These are phyloP conservation scores for Mycena amicta DNA, from an alignment of 768 basidiomycete species.

Conservation along the genomic window DNA sequence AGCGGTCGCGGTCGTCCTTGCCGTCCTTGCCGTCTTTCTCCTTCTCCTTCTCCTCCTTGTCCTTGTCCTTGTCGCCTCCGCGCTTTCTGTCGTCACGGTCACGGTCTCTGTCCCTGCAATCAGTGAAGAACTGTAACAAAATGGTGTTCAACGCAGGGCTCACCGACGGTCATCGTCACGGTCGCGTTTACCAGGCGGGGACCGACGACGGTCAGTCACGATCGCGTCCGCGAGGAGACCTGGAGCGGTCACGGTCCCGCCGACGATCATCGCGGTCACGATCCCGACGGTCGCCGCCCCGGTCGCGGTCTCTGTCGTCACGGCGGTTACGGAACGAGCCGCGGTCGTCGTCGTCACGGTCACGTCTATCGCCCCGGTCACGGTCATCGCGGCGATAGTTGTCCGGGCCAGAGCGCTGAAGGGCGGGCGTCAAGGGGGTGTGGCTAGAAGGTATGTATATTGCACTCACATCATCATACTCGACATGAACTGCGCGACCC, in stretches of 20 bases:
- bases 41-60: constrained; percentile 79
- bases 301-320: constrained; percentile 51
- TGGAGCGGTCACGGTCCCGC: neutral
- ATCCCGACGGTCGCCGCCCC: constrained; percentile 62
- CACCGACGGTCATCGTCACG: constrained; percentile 29
- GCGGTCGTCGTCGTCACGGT: constrained; percentile 57
- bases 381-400: constrained; percentile 72
- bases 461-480: constrained; percentile 64
- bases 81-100: too few relatives aligned
- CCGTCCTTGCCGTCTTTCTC: constrained; percentile 87
- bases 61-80: too few relatives aligned
- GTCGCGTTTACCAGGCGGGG: constrained; percentile 37
- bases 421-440: too few relatives aligned
- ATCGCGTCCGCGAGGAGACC: constrained; percentile 70
- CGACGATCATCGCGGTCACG: constrained; percentile 34
- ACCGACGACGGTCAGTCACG: constrained; percentile 42
- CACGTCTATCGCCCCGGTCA: constrained; percentile 56
- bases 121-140: too few relatives aligned
- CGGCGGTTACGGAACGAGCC: constrained; percentile 57
- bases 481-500: constrained; percentile 76
- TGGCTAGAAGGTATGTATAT: too few relatives aligned
- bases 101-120: constrained; percentile 28
- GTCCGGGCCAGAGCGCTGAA: constrained; percentile 65
- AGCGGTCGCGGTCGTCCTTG: constrained; percentile 69
- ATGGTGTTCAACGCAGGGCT: too few relatives aligned